Percentiles rank a stretch among this genome's conserved stretches.
phyloP scores from a whole-genome alignment of 75 land plant species.

The Selaginella moellendorffii region DNA sequence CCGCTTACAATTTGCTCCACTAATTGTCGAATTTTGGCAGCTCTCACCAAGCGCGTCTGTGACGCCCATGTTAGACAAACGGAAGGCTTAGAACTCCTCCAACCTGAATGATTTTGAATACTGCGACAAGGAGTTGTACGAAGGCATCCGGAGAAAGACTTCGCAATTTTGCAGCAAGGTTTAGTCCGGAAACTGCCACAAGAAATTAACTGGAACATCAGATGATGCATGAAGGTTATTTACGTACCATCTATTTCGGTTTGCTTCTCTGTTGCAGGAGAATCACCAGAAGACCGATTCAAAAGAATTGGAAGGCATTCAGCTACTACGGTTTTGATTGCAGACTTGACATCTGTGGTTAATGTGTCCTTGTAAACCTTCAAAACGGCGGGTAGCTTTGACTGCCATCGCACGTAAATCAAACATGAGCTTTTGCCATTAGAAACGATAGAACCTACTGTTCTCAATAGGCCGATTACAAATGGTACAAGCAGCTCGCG shows the following conservation, averaged over 20 bases:
- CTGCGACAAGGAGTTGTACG: constrained; percentile 63
- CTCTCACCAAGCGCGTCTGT: constrained; percentile 72
- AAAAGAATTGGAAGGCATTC: constrained; percentile 67
- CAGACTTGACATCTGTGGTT: constrained; percentile 65
- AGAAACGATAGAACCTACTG: constrained; percentile 32
- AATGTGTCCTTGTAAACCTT: constrained; percentile 78
- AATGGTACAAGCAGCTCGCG: constrained; percentile 79
- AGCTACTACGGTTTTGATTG: constrained; percentile 77
- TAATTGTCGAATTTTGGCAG: constrained; percentile 72
- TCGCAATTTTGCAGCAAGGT: constrained; percentile 79
- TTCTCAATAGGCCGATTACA: constrained; percentile 78
- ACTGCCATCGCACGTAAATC: too few species aligned
- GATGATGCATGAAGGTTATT: background rate
- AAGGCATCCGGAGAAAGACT: constrained; percentile 79
- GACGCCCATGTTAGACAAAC: background rate
- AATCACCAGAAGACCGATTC: constrained; percentile 41
- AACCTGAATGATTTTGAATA: constrained; percentile 84
- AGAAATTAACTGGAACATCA: background rate
- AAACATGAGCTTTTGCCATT: background rate
- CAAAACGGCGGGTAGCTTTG: constrained; percentile 78
- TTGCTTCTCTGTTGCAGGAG: constrained; percentile 40
- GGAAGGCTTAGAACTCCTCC: background rate
- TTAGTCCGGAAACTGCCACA: constrained; percentile 55
- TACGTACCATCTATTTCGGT: constrained; percentile 60
- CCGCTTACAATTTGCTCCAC: constrained; percentile 86